phyloP scores from a whole-genome alignment of 179 eudicot genomes.

The Beta macrorhiza region DNA sequence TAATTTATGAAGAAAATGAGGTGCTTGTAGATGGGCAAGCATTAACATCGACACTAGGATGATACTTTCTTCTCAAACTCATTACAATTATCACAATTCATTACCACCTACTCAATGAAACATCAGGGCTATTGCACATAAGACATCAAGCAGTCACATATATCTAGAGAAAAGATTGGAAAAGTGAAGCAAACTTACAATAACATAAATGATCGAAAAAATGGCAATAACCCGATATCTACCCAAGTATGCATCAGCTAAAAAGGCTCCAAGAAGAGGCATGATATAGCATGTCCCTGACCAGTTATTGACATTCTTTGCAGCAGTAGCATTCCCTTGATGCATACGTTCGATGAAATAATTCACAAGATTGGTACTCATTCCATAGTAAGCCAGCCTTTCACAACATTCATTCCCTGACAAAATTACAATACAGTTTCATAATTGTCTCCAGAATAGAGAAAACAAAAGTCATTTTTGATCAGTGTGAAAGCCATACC shows the following conservation, averaged over 20 bases:
- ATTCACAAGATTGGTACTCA: constrained; percentile 60
- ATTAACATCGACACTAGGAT: no score
- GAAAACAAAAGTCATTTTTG: background rate
- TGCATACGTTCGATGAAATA: constrained; percentile 42
- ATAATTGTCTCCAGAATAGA: background rate
- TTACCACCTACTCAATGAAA: no score
- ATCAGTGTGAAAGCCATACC: constrained; percentile 27
- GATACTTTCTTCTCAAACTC: no score
- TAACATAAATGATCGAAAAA: constrained; percentile 57
- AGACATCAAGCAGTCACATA: background rate
- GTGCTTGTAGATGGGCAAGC: no score
- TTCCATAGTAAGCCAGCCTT: constrained; percentile 70
- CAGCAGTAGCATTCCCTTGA: constrained; percentile 46
- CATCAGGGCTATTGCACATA: no score
- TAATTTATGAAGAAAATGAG: no score
- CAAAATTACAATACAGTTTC: background rate
- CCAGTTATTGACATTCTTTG: constrained; percentile 61
- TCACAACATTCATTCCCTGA: constrained; percentile 68
- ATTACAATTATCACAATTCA: no score
- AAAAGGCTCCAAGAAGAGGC: constrained; percentile 68
- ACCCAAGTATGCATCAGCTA: constrained; percentile 72
- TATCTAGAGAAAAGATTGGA: background rate
- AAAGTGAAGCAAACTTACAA: constrained; percentile 37
- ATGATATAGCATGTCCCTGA: constrained; percentile 63
- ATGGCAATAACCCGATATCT: constrained; percentile 63